Percentiles rank a stretch among this genome's conserved stretches.
phyloP scores from a whole-genome alignment of 306 rosid genomes.

The Begonia masoniana region DNA sequence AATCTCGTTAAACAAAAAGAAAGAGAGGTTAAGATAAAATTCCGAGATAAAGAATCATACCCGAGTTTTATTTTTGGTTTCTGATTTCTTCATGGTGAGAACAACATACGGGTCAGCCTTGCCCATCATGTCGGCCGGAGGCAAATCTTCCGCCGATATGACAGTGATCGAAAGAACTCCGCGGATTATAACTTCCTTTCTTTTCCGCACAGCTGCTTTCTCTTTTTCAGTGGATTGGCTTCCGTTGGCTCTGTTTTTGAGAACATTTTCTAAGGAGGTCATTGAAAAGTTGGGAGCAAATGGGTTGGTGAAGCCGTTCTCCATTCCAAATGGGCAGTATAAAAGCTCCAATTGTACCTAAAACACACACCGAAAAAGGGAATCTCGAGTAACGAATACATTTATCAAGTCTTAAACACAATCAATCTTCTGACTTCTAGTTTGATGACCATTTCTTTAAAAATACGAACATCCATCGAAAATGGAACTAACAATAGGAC shows the following conservation, averaged over 20 bases:
- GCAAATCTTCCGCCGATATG: slow-evolving; percentile 94
- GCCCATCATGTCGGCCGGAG: slow-evolving; percentile 70
- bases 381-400: too few species aligned
- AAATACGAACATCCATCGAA: too few species aligned
- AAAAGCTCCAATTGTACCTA: slow-evolving; percentile 94
- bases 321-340: slow-evolving; percentile 73
- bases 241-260: slow-evolving; percentile 51
- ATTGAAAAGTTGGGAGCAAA: slow-evolving; percentile 43
- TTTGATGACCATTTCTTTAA: too few species aligned
- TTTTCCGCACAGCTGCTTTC: slow-evolving; percentile 46
- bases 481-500: too few species aligned
- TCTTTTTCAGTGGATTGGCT: slow-evolving; percentile 39
- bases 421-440: too few species aligned
- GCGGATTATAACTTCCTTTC: slow-evolving; percentile 72
- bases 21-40: too few species aligned
- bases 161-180: slow-evolving; percentile 82
- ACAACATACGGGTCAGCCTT: slow-evolving; percentile 88
- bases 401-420: too few species aligned
- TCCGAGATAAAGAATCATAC: slow-evolving; percentile 25
- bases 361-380: slow-evolving; percentile 12
- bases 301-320: slow-evolving; percentile 63
- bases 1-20: too few species aligned
- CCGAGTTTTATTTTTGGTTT: slow-evolving; percentile 65
- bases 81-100: slow-evolving; percentile 83
- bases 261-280: slow-evolving; percentile 85